Conservation (phyloP, 768 basidiomycete species). For the Dioszegia aurantiaca region DNA sequence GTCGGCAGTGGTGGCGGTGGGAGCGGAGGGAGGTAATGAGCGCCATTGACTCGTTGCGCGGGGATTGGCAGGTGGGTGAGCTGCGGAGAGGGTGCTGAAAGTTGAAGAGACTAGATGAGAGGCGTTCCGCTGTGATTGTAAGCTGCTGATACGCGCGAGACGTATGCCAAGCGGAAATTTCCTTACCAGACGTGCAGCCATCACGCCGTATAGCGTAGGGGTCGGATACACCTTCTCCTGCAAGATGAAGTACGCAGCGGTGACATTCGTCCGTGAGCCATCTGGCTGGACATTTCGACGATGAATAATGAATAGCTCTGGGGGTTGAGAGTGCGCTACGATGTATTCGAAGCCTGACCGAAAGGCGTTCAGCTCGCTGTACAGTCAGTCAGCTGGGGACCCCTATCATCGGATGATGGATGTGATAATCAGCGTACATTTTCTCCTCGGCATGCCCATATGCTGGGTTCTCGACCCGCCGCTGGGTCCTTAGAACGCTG, state of each 20-base stretch:
- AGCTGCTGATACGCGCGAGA: neutral
- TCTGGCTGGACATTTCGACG: constrained; percentile 24
- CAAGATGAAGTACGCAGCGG: constrained; percentile 35
- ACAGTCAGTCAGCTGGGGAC: constrained; percentile 1
- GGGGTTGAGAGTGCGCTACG: constrained; percentile 37
- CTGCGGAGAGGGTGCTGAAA: constrained; percentile 29
- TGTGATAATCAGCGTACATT: constrained; percentile 24
- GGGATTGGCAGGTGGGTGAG: constrained; percentile 39
- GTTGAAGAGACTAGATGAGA: constrained; percentile 31
- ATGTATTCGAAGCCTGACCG: constrained; percentile 44
- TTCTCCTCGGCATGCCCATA: constrained; percentile 44
- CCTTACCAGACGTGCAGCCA: constrained; percentile 36
- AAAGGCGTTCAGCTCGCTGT: constrained; percentile 38
- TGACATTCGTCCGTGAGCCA: constrained; percentile 26
- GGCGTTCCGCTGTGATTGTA: constrained; percentile 32
- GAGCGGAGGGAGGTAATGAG: constrained; percentile 21
- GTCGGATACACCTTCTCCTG: constrained; percentile 42
- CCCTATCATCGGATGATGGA: no score
- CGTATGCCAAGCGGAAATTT: neutral
- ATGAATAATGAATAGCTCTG: constrained; percentile 38
- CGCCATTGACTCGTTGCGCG: constrained; percentile 37
- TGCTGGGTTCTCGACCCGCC: constrained; percentile 33
- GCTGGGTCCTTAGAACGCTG: constrained; percentile 35
- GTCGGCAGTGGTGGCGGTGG: constrained; percentile 22
- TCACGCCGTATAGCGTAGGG: constrained; percentile 39